Conservation (phyloP, 352 stramenopile genomes). For the Achlya hypogyna region DNA sequence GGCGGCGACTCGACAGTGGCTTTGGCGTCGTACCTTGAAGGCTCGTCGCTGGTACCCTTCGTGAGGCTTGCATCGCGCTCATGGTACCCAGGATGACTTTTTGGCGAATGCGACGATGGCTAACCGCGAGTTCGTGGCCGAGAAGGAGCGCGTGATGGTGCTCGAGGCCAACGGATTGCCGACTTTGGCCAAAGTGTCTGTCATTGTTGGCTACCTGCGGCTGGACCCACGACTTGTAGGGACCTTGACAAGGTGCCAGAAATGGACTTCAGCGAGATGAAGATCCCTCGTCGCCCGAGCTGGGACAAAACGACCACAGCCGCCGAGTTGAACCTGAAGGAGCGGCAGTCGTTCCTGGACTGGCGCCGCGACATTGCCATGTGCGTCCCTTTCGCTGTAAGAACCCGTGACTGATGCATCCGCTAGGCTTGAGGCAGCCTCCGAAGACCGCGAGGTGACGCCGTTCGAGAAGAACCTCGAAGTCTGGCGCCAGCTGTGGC, state of each 20-base stretch:
- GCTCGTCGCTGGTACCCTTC: slow-evolving; percentile 53
- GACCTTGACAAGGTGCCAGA: slow-evolving; percentile 47
- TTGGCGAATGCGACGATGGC: slow-evolving; percentile 85
- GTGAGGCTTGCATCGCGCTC: not conserved
- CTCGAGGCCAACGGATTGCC: slow-evolving; percentile 36
- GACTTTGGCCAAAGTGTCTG: slow-evolving; percentile 37
- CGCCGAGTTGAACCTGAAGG: slow-evolving; percentile 90
- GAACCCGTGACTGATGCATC: not conserved
- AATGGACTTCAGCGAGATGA: slow-evolving; percentile 92
- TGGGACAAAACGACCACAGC: slow-evolving; percentile 94
- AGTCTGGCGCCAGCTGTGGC: slow-evolving; percentile 99
- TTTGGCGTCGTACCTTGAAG: slow-evolving; percentile 77
- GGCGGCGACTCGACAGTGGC: slow-evolving; percentile 72
- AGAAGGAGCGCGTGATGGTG: slow-evolving; percentile 82
- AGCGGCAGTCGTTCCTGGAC: slow-evolving; percentile 97
- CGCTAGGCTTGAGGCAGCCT: slow-evolving; percentile 58
- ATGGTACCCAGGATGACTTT: slow-evolving; percentile 76
- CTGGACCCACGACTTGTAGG: slow-evolving; percentile 23
- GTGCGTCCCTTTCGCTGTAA: slow-evolving; percentile 31
- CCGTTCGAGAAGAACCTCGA: slow-evolving; percentile 99
- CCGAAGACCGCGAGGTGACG: slow-evolving; percentile 87
- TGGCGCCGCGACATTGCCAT: slow-evolving; percentile 95
- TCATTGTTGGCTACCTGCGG: slow-evolving; percentile 20
- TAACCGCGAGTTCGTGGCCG: slow-evolving; percentile 87
- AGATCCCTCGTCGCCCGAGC: slow-evolving; percentile 91